Conservation (phyloP, 2,329 filamentous ascomycete species). For the Thermomyces lanuginosus region DNA sequence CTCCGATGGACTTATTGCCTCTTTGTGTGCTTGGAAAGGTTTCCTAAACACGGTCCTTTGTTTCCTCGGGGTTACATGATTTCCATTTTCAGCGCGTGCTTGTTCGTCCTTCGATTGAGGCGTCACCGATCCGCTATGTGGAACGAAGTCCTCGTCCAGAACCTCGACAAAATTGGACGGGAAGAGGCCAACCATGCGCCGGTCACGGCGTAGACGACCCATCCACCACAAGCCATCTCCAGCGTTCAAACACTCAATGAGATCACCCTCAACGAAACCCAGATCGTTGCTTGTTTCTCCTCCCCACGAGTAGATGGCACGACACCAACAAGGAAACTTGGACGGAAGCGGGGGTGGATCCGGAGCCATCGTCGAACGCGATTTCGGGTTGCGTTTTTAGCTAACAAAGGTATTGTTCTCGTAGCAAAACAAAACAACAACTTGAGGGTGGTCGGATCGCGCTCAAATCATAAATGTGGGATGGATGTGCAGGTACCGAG, state of each 20-base stretch:
- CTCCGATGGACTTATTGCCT: constrained; percentile 27
- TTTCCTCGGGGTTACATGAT: constrained; percentile 36
- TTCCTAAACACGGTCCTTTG: constrained; percentile 45
- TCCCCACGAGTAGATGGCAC: constrained; percentile 84
- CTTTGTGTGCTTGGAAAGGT: constrained; percentile 47
- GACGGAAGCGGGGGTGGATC: constrained; percentile 44
- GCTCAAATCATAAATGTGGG: neutral
- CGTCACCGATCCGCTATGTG: constrained; percentile 35
- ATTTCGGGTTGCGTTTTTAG: constrained; percentile 1
- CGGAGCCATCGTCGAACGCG: constrained; percentile 26
- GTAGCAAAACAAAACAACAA: constrained; percentile 2
- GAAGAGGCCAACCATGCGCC: constrained; percentile 79
- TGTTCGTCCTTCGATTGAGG: constrained; percentile 37
- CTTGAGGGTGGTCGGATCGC: neutral
- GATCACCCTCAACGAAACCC: constrained; percentile 90
- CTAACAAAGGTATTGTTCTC: neutral
- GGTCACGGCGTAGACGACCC: constrained; percentile 74
- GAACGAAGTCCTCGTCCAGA: constrained; percentile 68
- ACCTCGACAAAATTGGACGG: constrained; percentile 96
- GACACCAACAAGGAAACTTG: constrained; percentile 79
- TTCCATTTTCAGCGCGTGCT: constrained; percentile 25
- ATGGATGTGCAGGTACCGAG: too few relatives aligned
- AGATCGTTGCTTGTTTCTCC: constrained; percentile 91
- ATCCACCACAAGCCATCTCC: constrained; percentile 99
- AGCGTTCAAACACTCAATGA: constrained; percentile 96